phyloP scores from a whole-genome alignment of 495 filamentous ascomycete genomes.

The Talaromyces trachyspermus region DNA sequence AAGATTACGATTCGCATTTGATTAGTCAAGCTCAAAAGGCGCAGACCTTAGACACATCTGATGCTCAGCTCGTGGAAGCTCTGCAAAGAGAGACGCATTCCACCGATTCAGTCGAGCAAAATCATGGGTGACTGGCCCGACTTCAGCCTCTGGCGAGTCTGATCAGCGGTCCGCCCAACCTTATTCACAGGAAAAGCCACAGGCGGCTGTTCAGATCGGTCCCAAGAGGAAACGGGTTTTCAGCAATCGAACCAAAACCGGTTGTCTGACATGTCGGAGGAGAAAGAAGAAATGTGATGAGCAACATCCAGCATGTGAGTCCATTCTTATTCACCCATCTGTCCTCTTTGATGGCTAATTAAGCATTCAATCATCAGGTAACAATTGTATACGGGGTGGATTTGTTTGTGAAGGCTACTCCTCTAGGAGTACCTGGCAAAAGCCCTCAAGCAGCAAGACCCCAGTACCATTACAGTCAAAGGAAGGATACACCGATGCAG shows the following conservation, averaged over 20 bases:
- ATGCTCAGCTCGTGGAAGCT: conserved; percentile 42
- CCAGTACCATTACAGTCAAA: conserved; percentile 83
- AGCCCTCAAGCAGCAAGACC: conserved; percentile 49
- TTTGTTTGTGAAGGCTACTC: conserved; percentile 95
- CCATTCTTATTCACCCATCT: background rate
- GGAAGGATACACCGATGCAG: conserved; percentile 56
- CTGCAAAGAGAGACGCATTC: conserved; percentile 41
- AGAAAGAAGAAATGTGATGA: conserved; percentile 99
- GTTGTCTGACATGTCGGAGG: conserved; percentile 88
- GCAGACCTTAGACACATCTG: conserved; percentile 43
- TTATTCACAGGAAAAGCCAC: conserved; percentile 33
- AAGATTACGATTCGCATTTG: conserved; percentile 35
- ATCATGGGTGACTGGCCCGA: conserved; percentile 16
- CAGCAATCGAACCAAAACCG: conserved; percentile 94
- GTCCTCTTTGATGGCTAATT: background rate
- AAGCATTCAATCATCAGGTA: conserved; percentile 48
- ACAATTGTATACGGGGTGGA: conserved; percentile 85
- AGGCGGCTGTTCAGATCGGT: conserved; percentile 52
- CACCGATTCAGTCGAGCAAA: conserved; percentile 28
- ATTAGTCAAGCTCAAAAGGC: conserved; percentile 36
- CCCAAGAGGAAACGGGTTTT: conserved; percentile 83
- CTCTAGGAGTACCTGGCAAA: conserved; percentile 65
- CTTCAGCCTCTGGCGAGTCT: conserved; percentile 25
- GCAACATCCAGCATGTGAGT: conserved; percentile 82
- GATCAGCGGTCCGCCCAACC: conserved; percentile 28